Conservation (phyloP, 495 filamentous ascomycete genomes). For the Podospora sp. region DNA sequence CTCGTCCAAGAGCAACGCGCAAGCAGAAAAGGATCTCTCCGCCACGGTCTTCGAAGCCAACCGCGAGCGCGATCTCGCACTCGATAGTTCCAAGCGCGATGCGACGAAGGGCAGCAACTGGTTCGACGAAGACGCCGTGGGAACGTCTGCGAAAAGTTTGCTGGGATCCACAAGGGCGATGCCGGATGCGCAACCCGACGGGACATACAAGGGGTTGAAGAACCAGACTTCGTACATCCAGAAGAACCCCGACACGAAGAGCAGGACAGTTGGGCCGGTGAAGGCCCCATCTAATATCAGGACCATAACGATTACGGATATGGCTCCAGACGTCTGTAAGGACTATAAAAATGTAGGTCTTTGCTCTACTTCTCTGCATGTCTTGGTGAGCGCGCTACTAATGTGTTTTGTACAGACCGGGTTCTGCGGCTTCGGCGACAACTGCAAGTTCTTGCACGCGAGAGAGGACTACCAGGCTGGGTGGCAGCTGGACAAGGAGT, state of each 20-base stretch:
- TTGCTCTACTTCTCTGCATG: not conserved
- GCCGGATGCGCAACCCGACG: conserved; percentile 44
- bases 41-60: conserved; percentile 63
- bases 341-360: conserved; percentile 48
- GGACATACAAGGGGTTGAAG: conserved; percentile 76
- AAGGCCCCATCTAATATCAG: conserved; percentile 90
- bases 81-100: conserved; percentile 69
- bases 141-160: conserved; percentile 59
- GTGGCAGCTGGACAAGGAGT: conserved; percentile 93
- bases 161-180: conserved; percentile 62
- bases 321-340: conserved; percentile 92
- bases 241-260: conserved; percentile 79
- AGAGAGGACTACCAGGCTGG: conserved; percentile 89
- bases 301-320: conserved; percentile 88
- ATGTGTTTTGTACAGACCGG: conserved; percentile 20
- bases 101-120: conserved; percentile 93
- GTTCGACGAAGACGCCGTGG: conserved; percentile 67
- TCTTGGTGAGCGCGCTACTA: not conserved
- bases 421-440: conserved; percentile 43
- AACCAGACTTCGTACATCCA: conserved; percentile 75
- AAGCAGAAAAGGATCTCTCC: conserved; percentile 38
- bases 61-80: conserved; percentile 57
- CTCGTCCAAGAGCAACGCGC: conserved; percentile 50
- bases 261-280: conserved; percentile 74
- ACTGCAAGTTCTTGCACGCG: conserved; percentile 83